A percentile compares a stretch with the other conserved stretches of the same genome.
Evolutionary conservation across 495 filamentous ascomycete species (phyloP).

Genomic region (Penicillium alfredii): DNA sequence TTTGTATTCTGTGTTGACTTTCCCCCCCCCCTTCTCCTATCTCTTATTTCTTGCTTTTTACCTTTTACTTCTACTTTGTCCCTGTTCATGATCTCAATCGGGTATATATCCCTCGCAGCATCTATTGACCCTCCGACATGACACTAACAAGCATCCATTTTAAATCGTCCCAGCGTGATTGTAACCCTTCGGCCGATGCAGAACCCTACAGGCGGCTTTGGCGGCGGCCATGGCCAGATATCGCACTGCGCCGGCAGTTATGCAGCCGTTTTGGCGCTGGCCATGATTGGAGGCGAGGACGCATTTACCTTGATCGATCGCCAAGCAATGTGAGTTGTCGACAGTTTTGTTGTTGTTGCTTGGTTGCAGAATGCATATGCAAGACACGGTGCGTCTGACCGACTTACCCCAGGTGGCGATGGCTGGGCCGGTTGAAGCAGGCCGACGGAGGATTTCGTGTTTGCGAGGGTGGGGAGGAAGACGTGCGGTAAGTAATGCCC

Average conservation of each 20-base stretch:
- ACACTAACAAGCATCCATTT: constrained; percentile 3
- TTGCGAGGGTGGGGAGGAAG: constrained; percentile 76
- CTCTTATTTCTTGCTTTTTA: constrained; percentile 3
- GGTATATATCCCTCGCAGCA: no score
- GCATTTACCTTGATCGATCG: constrained; percentile 73
- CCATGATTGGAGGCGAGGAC: constrained; percentile 67
- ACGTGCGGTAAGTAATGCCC: constrained; percentile 62
- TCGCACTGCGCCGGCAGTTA: constrained; percentile 88
- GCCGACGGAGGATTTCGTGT: constrained; percentile 77
- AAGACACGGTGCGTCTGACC: constrained; percentile 19
- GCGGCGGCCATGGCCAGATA: constrained; percentile 84
- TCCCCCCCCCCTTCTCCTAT: not conserved
- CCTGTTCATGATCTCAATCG: constrained; percentile 4
- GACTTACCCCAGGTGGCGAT: constrained; percentile 58
- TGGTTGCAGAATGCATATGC: no score
- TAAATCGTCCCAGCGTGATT: constrained; percentile 45
- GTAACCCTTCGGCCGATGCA: constrained; percentile 72
- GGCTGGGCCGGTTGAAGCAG: constrained; percentile 79
- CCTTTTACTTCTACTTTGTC: not conserved
- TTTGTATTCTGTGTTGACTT: constrained; percentile 9
- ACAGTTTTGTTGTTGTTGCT: no score
- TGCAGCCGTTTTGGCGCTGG: constrained; percentile 69
- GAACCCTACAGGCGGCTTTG: constrained; percentile 80
- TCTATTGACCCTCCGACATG: no score
- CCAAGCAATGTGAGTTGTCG: constrained; percentile 57